Conservation (phyloP, 2,329 filamentous ascomycete species). For the Zalaria obscura region DNA sequence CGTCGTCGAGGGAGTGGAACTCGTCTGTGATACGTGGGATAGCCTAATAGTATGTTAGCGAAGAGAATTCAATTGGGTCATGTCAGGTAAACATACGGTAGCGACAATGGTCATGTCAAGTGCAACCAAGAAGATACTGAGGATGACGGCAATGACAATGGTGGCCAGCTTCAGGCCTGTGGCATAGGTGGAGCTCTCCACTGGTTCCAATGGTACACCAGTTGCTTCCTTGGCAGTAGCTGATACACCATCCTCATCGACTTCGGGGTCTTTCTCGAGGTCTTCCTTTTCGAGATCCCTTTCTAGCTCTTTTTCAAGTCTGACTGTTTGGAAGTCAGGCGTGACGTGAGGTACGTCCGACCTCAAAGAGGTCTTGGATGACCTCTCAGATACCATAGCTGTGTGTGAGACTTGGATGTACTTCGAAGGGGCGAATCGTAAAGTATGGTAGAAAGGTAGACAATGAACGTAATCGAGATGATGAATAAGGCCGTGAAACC, state of each 20-base stretch:
- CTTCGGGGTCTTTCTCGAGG: not conserved
- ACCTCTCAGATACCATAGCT: not conserved
- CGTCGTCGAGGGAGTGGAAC: constrained; percentile 19
- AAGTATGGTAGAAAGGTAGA: not conserved
- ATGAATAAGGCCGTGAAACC: not conserved
- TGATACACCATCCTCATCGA: not conserved
- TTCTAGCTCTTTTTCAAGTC: not conserved
- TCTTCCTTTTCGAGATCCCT: not conserved
- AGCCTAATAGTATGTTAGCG: constrained; percentile 5
- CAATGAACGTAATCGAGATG: not conserved
- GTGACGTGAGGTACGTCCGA: too few relatives aligned
- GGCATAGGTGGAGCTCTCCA: not conserved
- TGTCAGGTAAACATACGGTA: constrained; percentile 1
- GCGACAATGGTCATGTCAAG: constrained; percentile 13
- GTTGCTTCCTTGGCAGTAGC: not conserved
- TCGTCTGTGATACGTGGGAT: constrained; percentile 22
- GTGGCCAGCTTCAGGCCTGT: not conserved
- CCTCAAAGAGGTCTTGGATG: too few relatives aligned
- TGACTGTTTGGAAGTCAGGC: not conserved
- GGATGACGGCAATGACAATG: constrained; percentile 1
- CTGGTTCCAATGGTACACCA: not conserved
- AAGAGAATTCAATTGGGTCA: too few relatives aligned
- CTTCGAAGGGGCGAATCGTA: not conserved
- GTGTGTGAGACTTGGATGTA: not conserved
- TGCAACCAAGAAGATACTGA: constrained; percentile 11